Evolutionary conservation across 306 rosid species (phyloP).

Genomic region (Medicago ruthenica): DNA sequence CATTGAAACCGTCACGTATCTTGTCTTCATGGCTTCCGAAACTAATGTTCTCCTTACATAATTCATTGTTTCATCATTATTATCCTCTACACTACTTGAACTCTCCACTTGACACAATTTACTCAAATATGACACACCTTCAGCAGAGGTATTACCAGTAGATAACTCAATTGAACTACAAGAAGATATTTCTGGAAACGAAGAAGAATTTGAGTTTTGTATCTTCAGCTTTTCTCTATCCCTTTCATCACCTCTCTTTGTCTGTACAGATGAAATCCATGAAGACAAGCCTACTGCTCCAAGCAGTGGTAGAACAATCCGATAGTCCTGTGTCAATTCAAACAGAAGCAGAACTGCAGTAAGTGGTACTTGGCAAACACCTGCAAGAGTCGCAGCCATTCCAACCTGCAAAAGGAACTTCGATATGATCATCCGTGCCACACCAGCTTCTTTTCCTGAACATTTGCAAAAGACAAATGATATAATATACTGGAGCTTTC

Average conservation of each 20-base stretch:
- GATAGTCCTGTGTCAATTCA: conserved; percentile 94
- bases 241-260: conserved; percentile 58
- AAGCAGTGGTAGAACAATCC: conserved; percentile 88
- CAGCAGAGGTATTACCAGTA: conserved; percentile 43
- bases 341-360: conserved; percentile 90
- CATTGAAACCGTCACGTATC: conserved; percentile 69
- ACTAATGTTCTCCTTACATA: conserved; percentile 61
- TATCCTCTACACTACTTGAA: conserved; percentile 65
- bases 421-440: conserved; percentile 38
- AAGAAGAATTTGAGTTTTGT: conserved; percentile 42
- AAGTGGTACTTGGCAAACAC: conserved; percentile 97
- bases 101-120: conserved; percentile 78
- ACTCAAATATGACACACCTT: conserved; percentile 47
- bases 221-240: conserved; percentile 44
- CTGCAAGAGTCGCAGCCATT: conserved; percentile 98
- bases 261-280: conserved; percentile 83
- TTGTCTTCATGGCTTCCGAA: conserved; percentile 92
- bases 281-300: conserved; percentile 98
- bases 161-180: conserved; percentile 48
- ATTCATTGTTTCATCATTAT: conserved; percentile 51
- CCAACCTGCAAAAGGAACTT: conserved; percentile 82
- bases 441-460: conserved; percentile 21
- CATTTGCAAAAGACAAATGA: conserved; percentile 16
- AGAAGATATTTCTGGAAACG: conserved; percentile 49
- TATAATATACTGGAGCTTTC: conserved; percentile 8